A percentile compares a stretch with the other conserved stretches of the same genome.
phyloP scores from a whole-genome alignment of 2,329 filamentous ascomycete species.

The Curvularia hawaiiensis region DNA sequence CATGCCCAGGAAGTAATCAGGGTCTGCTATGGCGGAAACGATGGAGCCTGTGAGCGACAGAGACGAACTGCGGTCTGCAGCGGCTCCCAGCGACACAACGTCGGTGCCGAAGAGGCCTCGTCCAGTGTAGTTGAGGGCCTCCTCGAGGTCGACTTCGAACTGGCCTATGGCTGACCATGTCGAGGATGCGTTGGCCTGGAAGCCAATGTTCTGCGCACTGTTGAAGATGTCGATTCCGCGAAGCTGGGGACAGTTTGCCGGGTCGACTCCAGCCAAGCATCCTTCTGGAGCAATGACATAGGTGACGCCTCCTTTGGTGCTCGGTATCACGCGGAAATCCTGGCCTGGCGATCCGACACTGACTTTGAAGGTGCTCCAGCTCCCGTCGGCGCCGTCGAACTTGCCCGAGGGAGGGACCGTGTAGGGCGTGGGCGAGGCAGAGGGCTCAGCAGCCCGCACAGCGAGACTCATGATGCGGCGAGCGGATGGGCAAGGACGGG shows the following conservation, averaged over 20 bases:
- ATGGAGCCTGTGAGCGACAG: constrained; percentile 36
- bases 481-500: constrained; percentile 6
- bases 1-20: constrained; percentile 39
- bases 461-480: constrained; percentile 29
- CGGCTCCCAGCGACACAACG: constrained; percentile 33
- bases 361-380: constrained; percentile 51
- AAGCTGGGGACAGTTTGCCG: constrained; percentile 34
- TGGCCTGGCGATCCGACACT: constrained; percentile 49
- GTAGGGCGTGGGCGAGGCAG: constrained; percentile 33
- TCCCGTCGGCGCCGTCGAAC: constrained; percentile 50
- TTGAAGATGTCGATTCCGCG: constrained; percentile 41
- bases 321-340: constrained; percentile 45
- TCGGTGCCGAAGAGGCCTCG: constrained; percentile 43
- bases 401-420: constrained; percentile 39
- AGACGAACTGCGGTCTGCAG: constrained; percentile 22
- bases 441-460: constrained; percentile 19
- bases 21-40: constrained; percentile 36
- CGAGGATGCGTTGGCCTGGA: constrained; percentile 35
- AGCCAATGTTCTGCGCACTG: constrained; percentile 38
- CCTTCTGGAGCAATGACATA: constrained; percentile 43
- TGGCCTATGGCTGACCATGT: constrained; percentile 43
- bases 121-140: constrained; percentile 33
- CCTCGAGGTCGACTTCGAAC: constrained; percentile 39
- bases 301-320: constrained; percentile 41
- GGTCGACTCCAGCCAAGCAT: constrained; percentile 37